Evolutionary conservation across 208 protist species (phyloP), one percentile per base, ranked within the genome.

Genomic region (Acanthamoeba divionensis): DNA sequence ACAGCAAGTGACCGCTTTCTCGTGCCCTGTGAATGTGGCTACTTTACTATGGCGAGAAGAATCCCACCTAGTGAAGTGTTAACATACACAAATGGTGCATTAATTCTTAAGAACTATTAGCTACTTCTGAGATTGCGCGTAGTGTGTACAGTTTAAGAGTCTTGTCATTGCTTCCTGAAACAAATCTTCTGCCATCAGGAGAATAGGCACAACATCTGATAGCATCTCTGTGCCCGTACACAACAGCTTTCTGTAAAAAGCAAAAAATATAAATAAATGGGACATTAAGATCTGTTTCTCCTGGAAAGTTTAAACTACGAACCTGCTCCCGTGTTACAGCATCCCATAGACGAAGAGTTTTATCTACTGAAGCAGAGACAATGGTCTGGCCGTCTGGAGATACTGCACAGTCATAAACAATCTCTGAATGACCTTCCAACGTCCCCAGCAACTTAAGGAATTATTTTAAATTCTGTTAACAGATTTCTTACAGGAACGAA

Each of bases 1-100:
- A 18, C 82, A n/a, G 45, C 65, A 44, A 10, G 71, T 93, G 9
- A 95, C 91, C 45, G 82, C 63, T 87, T 92, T 90, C 65, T 93
- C 73, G 26, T 94, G 92, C 31, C 92, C 92, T n/a, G 9, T 33
- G 2, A 93, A 21, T 26, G 67, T 92, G 24, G 21, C n/a, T 15
- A 94, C 4, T 24, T 80, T 80, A 15, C 47, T 60, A 0, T 33
- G 69, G 21, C 69, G 69, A 26, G 2, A 12, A 13, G 24, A 24
- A 33, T 80, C 44, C 69, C 69, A 80, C n/a, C n/a, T 67, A 3
- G 15, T 33, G 15, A 12, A 13, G 15, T 13, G 15, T 83, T n/a
- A 24, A 13, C 26, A 71, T 38, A 10, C 93, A 38, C 92, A 92
- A 94, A 4, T 95, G 7, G 18, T 91, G 77, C 12, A 94, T 12